Conservation (phyloP, 305 asterid genomes). For the Nicotiana rustica region DNA sequence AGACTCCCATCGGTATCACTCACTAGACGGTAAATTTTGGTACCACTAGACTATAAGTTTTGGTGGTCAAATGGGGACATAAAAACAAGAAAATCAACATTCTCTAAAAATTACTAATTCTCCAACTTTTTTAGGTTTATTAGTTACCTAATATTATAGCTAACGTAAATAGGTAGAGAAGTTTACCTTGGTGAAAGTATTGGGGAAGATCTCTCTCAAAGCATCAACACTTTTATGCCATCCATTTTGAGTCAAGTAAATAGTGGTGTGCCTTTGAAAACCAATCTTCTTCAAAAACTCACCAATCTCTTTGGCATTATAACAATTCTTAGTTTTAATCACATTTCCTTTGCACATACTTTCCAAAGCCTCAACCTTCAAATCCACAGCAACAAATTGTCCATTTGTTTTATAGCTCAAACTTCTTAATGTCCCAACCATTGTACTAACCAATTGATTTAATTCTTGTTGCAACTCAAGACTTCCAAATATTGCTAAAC, state of each 20-base stretch:
- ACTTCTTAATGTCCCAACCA: constrained; percentile 65
- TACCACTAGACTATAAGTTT: too few species aligned
- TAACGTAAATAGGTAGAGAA: not conserved
- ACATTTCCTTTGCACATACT: constrained; percentile 37
- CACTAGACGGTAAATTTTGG: too few species aligned
- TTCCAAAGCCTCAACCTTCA: constrained; percentile 45
- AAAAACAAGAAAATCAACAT: not conserved
- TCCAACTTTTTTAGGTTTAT: not conserved
- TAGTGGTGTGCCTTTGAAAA: constrained; percentile 45
- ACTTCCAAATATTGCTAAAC: constrained; percentile 63
- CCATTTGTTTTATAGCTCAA: constrained; percentile 54
- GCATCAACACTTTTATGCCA: constrained; percentile 57
- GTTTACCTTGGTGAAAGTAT: constrained; percentile 68
- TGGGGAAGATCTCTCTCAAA: constrained; percentile 60
- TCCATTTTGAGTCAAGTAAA: constrained; percentile 52
- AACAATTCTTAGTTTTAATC: constrained; percentile 39
- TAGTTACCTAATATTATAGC: not conserved
- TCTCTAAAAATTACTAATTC: not conserved
- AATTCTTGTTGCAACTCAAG: constrained; percentile 48
- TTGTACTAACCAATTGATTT: constrained; percentile 39
- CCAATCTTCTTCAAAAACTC: constrained; percentile 58
- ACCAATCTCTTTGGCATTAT: constrained; percentile 49
- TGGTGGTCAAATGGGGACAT: too few species aligned
- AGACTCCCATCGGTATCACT: too few species aligned
- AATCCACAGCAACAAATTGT: constrained; percentile 65